phyloP scores from a whole-genome alignment of 805 yeast species.

The Candida jianshihensis region DNA sequence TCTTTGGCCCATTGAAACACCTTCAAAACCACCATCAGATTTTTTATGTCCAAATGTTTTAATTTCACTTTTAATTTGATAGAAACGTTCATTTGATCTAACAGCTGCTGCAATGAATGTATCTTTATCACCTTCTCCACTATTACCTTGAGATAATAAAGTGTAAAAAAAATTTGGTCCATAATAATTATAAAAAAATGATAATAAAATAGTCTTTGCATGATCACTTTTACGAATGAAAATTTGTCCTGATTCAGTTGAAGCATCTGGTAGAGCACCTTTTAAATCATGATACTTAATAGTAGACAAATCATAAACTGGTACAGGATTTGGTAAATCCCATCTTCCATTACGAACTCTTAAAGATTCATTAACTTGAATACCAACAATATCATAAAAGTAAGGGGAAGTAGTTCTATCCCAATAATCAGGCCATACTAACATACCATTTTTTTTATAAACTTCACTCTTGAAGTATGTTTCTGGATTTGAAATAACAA shows the following conservation, averaged over 20 bases:
- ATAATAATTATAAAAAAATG: conserved; percentile 57
- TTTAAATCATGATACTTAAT: conserved; percentile 53
- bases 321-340: conserved; percentile 28
- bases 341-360: conserved; percentile 18
- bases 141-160: conserved; percentile 60
- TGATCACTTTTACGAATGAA: conserved; percentile 55
- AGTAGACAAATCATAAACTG: conserved; percentile 12
- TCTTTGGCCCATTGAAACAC: conserved; percentile 73
- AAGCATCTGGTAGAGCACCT: conserved; percentile 59
- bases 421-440: conserved; percentile 79
- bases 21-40: conserved; percentile 39
- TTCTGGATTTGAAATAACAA: conserved; percentile 44
- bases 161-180: conserved; percentile 68
- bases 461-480: conserved; percentile 37
- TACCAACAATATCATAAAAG: conserved; percentile 46
- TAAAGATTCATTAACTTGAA: conserved; percentile 23
- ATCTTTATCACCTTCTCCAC: conserved; percentile 81
- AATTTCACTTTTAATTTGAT: conserved; percentile 36
- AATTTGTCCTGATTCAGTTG: conserved; percentile 67
- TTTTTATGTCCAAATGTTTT: conserved; percentile 21
- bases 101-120: conserved; percentile 67
- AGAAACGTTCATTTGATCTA: conserved; percentile 39
- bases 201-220: conserved; percentile 47
- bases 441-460: conserved; percentile 41
- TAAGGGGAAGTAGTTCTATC: conserved; percentile 58